Evolutionary conservation across 2,329 filamentous ascomycete species (phyloP).

Genomic region (Clathrospora elynae): DNA sequence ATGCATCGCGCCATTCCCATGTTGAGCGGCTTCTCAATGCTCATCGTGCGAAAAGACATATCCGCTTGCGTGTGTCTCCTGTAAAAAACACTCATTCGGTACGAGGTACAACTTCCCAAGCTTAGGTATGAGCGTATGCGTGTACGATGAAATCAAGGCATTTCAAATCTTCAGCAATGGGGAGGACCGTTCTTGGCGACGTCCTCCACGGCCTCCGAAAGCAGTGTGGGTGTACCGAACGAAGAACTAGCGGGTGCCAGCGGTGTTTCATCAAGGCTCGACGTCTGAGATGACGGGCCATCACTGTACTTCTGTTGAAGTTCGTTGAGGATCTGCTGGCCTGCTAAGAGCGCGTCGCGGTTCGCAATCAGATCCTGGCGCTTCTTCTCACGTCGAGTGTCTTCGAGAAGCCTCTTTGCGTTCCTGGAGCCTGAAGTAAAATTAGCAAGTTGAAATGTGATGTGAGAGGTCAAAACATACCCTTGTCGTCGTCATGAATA

Average conservation of each 20-base stretch:
- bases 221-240: background rate
- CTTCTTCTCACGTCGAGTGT: constrained; percentile 12
- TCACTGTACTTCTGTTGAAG: constrained; percentile 24
- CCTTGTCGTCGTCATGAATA: constrained; percentile 25
- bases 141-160: too few relatives aligned
- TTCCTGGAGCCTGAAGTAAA: constrained; percentile 8
- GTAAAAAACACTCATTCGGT: background rate
- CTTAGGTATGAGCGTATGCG: background rate
- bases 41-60: background rate
- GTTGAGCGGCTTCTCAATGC: background rate
- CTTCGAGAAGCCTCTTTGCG: constrained; percentile 22
- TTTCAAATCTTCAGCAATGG: background rate
- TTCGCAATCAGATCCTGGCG: constrained; percentile 16
- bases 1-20: background rate
- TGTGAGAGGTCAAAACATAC: constrained; percentile 13
- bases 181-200: background rate
- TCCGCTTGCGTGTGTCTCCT: background rate
- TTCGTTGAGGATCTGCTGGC: constrained; percentile 17
- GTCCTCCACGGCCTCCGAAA: background rate
- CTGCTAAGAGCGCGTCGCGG: constrained; percentile 18
- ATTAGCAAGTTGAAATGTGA: background rate
- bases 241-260: background rate
- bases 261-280: background rate
- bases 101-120: background rate
- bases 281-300: background rate